phyloP scores from a whole-genome alignment of 2,329 filamentous ascomycete species.

The Ceratocystis smalleyi region DNA sequence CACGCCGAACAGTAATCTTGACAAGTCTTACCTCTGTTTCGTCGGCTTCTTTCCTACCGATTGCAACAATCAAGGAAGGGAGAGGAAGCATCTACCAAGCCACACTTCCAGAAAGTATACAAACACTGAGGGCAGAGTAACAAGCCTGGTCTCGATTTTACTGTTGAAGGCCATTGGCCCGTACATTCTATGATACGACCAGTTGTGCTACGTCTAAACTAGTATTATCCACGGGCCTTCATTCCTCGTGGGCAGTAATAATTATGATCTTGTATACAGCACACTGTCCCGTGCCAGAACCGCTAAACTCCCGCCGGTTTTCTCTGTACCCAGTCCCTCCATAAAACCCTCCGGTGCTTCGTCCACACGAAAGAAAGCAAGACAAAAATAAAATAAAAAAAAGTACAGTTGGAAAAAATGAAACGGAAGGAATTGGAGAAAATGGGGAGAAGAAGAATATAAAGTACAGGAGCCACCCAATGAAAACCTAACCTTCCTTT shows the following conservation, averaged over 20 bases:
- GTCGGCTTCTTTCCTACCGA: too few relatives aligned
- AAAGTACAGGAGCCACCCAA: conserved; percentile 8
- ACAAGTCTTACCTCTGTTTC: too few relatives aligned
- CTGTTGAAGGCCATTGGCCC: too few relatives aligned
- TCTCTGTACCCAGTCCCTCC: background rate
- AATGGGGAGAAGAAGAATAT: background rate
- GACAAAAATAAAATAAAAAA: conserved; percentile 1
- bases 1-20: too few relatives aligned
- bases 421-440: background rate
- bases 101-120: too few relatives aligned
- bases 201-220: background rate
- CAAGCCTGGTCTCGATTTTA: too few relatives aligned
- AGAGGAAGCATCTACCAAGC: too few relatives aligned
- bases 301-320: background rate
- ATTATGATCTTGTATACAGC: conserved; percentile 4
- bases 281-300: background rate
- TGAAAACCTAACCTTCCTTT: background rate
- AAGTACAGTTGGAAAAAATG: conserved; percentile 1
- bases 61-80: too few relatives aligned
- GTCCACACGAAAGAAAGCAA: conserved; percentile 3
- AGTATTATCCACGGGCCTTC: background rate
- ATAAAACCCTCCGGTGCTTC: background rate
- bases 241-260: background rate
- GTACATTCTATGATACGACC: too few relatives aligned
- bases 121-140: too few relatives aligned